These are phyloP conservation scores for Hordeum vulgare DNA, from an alignment of 176 grass and related monocot genomes.

Conservation along the genomic window DNA sequence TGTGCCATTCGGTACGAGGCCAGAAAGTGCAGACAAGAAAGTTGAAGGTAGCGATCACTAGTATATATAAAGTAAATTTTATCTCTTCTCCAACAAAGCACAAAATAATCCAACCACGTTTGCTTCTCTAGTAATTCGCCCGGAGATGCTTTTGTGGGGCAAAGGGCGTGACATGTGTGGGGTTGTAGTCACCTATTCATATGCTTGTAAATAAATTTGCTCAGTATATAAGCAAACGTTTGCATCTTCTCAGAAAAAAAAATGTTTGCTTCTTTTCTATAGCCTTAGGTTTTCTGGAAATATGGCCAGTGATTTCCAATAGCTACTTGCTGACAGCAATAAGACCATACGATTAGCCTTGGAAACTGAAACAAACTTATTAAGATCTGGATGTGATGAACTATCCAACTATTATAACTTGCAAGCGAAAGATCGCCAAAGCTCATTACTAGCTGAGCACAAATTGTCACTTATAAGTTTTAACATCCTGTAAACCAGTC, in stretches of 20 bases:
- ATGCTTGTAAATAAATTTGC: no score
- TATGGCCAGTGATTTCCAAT: background rate
- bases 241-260: background rate
- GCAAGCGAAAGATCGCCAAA: background rate
- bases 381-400: background rate
- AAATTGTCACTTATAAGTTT: background rate
- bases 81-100: background rate
- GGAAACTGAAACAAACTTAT: background rate
- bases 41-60: no score
- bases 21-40: no score
- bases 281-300: background rate
- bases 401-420: conserved; percentile 1
- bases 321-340: background rate
- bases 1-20: no score
- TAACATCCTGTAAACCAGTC: background rate
- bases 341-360: conserved; percentile 5
- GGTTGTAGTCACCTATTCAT: no score
- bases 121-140: background rate
- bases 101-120: background rate
- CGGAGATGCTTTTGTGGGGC: background rate
- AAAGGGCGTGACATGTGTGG: no score
- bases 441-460: background rate
- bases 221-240: background rate
- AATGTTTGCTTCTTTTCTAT: background rate
- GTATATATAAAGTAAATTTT: no score